A percentile compares a stretch with the other conserved stretches of the same genome.
These are phyloP conservation scores for Neurospora intermedia DNA, from an alignment of 495 filamentous ascomycete species.

Conservation along the genomic window DNA sequence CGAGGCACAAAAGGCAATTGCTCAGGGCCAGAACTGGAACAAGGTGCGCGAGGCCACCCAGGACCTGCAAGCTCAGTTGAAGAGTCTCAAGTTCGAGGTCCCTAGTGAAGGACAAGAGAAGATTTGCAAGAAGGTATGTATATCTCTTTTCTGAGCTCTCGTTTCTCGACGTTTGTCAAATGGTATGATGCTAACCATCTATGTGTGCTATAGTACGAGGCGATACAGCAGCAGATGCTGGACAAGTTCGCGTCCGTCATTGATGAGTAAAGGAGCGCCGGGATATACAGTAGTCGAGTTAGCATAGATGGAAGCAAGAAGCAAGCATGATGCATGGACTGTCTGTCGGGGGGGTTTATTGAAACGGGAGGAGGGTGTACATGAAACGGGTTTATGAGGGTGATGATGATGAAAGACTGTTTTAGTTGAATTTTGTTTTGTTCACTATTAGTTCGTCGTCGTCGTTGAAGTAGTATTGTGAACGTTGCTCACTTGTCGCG, in stretches of 20 bases:
- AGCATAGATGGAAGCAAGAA: background rate
- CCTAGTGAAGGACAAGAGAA: slow-evolving; percentile 65
- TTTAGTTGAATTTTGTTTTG: background rate
- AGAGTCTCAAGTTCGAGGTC: slow-evolving; percentile 94
- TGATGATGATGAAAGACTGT: background rate
- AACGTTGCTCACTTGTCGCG: background rate
- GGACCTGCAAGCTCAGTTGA: slow-evolving; percentile 71
- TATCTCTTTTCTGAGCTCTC: background rate
- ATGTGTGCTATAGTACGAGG: slow-evolving; percentile 59
- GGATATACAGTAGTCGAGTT: background rate
- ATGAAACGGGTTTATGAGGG: background rate
- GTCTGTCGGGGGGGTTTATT: background rate
- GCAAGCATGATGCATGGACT: background rate
- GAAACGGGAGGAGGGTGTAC: background rate
- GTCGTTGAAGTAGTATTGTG: background rate
- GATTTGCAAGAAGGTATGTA: slow-evolving; percentile 62
- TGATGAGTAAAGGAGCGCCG: slow-evolving; percentile 59
- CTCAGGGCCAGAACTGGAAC: slow-evolving; percentile 78
- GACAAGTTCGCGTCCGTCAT: slow-evolving; percentile 91
- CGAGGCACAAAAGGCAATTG: slow-evolving; percentile 89
- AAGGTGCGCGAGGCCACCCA: slow-evolving; percentile 86
- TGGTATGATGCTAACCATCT: slow-evolving; percentile 2
- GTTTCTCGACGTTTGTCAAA: slow-evolving; percentile 3
- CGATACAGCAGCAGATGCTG: slow-evolving; percentile 76
- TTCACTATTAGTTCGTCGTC: background rate